Conservation (phyloP, 2,329 filamentous ascomycete genomes). For the Ophiostoma sp. region DNA sequence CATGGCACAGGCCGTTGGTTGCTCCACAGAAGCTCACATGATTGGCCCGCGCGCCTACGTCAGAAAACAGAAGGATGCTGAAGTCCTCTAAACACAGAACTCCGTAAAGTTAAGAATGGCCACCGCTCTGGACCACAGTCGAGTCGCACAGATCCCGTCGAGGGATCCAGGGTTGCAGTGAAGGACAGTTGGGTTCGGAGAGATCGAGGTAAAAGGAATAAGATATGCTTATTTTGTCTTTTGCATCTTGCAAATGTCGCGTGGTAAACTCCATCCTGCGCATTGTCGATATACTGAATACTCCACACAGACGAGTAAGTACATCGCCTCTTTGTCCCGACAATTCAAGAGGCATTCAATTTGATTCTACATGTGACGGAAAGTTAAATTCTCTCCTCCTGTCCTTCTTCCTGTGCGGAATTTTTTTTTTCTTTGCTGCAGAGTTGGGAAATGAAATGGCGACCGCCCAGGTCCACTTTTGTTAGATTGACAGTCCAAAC, state of each 20-base stretch:
- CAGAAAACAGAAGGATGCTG: background rate
- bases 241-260: background rate
- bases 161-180: background rate
- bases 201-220: background rate
- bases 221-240: background rate
- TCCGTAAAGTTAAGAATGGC: too few species aligned
- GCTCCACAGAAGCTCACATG: constrained; percentile 1
- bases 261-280: background rate
- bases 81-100: background rate
- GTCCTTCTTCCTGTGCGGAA: background rate
- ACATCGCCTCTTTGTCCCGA: background rate
- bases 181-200: background rate
- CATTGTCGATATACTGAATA: background rate
- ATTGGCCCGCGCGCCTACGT: constrained; percentile 4
- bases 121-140: background rate
- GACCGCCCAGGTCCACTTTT: constrained; percentile 6
- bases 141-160: background rate
- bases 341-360: background rate
- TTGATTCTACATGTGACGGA: background rate
- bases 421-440: background rate
- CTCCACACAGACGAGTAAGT: too few species aligned
- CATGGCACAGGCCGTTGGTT: background rate
- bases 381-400: background rate
- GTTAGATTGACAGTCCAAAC: constrained; percentile 14
- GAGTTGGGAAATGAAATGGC: constrained; percentile 18